phyloP scores from a whole-genome alignment of 1,139 yeast genomes.

The Blastobotrys niveus region DNA sequence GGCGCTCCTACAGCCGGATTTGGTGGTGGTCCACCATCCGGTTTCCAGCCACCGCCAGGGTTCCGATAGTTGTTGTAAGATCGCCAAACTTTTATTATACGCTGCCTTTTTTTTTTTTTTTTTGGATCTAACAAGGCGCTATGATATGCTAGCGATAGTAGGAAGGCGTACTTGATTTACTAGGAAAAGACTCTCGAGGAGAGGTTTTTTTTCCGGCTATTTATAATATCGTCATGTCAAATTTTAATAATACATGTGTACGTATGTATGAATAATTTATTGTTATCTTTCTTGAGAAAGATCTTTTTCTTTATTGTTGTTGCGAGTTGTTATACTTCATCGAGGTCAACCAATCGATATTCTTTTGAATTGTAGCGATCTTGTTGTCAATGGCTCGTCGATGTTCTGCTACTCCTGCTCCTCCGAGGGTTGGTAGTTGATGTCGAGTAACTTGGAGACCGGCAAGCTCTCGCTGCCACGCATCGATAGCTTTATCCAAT shows the following conservation, averaged over 20 bases:
- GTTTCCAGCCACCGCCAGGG: conserved; percentile 24
- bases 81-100: background rate
- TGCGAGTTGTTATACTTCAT: too few relatives aligned
- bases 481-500: conserved; percentile 9
- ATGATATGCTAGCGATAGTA: background rate
- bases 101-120: background rate
- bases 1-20: conserved; percentile 27
- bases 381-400: conserved; percentile 7
- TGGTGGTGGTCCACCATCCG: conserved; percentile 26
- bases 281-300: too few relatives aligned
- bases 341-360: conserved; percentile 9
- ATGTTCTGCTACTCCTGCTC: background rate
- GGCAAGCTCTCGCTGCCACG: conserved; percentile 10
- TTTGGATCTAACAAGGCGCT: background rate
- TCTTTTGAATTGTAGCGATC: conserved; percentile 10
- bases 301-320: too few relatives aligned
- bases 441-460: conserved; percentile 3
- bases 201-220: too few relatives aligned
- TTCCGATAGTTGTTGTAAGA: conserved; percentile 5
- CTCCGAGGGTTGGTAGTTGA: conserved; percentile 4
- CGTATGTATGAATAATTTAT: background rate
- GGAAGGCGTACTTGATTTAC: background rate
- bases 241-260: background rate
- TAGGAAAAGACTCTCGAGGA: background rate
- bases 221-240: too few relatives aligned